Conservation (phyloP, 495 filamentous ascomycete species). For the Trichocladium antarcticum region DNA sequence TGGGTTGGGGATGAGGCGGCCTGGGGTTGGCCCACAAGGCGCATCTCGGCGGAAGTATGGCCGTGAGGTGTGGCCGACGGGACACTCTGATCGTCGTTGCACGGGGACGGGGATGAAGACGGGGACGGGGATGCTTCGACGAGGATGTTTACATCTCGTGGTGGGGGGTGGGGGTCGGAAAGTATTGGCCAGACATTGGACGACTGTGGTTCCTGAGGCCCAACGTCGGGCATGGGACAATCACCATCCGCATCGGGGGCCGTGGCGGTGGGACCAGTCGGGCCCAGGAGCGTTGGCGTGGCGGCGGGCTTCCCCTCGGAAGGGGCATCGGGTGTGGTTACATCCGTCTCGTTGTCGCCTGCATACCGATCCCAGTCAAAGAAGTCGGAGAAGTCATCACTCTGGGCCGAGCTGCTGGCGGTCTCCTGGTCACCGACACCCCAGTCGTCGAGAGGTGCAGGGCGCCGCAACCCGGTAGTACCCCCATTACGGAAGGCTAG, state of each 20-base stretch:
- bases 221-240: slow-evolving; percentile 13
- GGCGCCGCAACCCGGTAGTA: slow-evolving; percentile 1
- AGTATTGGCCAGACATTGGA: slow-evolving; percentile 13
- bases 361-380: slow-evolving; percentile 14
- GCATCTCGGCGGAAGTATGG: background rate
- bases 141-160: slow-evolving; percentile 1
- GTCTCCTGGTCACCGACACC: slow-evolving; percentile 4
- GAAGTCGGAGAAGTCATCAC: slow-evolving; percentile 6
- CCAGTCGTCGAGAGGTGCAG: background rate
- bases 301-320: slow-evolving; percentile 6
- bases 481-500: slow-evolving; percentile 4
- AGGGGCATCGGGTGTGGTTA: slow-evolving; percentile 12
- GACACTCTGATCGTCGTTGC: background rate
- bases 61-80: background rate
- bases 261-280: background rate
- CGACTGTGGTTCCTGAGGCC: slow-evolving; percentile 3
- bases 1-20: background rate
- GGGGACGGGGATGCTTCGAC: background rate
- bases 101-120: background rate
- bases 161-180: background rate
- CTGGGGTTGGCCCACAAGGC: background rate
- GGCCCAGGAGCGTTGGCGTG: slow-evolving; percentile 3
- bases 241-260: slow-evolving; percentile 10
- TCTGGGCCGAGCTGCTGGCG: slow-evolving; percentile 3
- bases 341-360: slow-evolving; percentile 7